phyloP scores from a whole-genome alignment of 2,329 filamentous ascomycete species.

The Rhynchosporium agropyri region DNA sequence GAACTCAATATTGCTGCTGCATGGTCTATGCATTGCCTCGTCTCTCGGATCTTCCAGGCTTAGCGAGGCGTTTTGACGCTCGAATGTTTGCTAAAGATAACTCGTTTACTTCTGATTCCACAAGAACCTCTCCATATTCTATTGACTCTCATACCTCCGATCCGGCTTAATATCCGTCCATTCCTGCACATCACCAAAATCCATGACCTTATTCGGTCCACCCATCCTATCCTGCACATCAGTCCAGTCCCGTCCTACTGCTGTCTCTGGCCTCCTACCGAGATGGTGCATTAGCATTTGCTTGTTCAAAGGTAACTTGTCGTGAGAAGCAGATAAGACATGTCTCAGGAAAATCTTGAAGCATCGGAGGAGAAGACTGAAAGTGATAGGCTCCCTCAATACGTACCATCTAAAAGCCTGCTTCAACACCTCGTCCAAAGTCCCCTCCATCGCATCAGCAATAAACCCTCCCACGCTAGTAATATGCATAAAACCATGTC shows the following conservation, averaged over 20 bases:
- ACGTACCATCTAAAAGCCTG: constrained; percentile 48
- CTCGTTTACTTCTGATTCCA: too few relatives aligned
- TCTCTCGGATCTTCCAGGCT: too few relatives aligned
- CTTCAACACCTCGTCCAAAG: constrained; percentile 47
- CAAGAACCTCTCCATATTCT: background rate
- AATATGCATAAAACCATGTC: constrained; percentile 56
- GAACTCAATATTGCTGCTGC: too few relatives aligned
- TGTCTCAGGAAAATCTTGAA: too few relatives aligned
- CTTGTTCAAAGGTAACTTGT: too few relatives aligned
- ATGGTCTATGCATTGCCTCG: too few relatives aligned
- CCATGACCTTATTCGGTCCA: constrained; percentile 51
- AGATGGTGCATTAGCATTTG: too few relatives aligned
- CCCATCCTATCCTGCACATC: constrained; percentile 53
- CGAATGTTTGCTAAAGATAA: too few relatives aligned
- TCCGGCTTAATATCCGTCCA: constrained; percentile 45
- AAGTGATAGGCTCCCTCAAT: too few relatives aligned
- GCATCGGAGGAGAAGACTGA: too few relatives aligned
- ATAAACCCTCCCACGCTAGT: constrained; percentile 54
- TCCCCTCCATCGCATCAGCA: constrained; percentile 51
- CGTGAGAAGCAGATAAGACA: too few relatives aligned
- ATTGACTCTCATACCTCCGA: background rate
- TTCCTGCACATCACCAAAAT: constrained; percentile 48
- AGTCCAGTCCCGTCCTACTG: constrained; percentile 49
- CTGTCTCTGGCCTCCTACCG: constrained; percentile 51
- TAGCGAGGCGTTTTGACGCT: too few relatives aligned